These are phyloP conservation scores for Alternaria conjuncta DNA, from an alignment of 2,329 filamentous ascomycete genomes.

Conservation along the genomic window DNA sequence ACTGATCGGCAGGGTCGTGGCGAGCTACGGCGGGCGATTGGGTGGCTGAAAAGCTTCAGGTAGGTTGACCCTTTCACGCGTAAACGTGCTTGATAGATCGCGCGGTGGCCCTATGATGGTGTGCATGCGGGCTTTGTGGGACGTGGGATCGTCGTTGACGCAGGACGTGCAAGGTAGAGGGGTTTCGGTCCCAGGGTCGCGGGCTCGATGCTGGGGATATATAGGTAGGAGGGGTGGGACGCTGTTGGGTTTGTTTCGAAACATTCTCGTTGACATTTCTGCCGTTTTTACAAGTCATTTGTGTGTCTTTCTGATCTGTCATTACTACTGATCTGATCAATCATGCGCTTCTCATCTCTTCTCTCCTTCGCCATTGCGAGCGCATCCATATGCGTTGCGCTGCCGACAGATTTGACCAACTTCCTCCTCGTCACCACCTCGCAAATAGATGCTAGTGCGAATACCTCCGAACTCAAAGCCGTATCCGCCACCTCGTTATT, in stretches of 20 bases:
- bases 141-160: neutral
- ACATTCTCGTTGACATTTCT: neutral
- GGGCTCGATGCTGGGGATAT: neutral
- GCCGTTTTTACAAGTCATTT: neutral
- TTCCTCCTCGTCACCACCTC: slow-evolving; percentile 53
- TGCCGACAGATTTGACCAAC: slow-evolving; percentile 24
- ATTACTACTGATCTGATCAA: neutral
- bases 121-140: neutral
- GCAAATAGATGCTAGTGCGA: slow-evolving; percentile 27
- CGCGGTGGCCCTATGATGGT: neutral
- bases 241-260: neutral
- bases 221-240: neutral
- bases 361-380: slow-evolving; percentile 6
- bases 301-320: neutral
- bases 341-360: slow-evolving; percentile 21
- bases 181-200: neutral
- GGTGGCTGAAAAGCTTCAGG: slow-evolving; percentile 7
- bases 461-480: slow-evolving; percentile 41
- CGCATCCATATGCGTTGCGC: slow-evolving; percentile 13
- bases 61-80: neutral
- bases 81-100: neutral
- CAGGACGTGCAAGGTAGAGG: too few species aligned
- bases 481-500: slow-evolving; percentile 51
- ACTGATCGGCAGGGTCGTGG: slow-evolving; percentile 16
- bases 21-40: slow-evolving; percentile 11